Percentiles rank a stretch among this genome's conserved stretches.
phyloP scores from a whole-genome alignment of 2,329 filamentous ascomycete species.

The Gliomastix tumulicola region DNA sequence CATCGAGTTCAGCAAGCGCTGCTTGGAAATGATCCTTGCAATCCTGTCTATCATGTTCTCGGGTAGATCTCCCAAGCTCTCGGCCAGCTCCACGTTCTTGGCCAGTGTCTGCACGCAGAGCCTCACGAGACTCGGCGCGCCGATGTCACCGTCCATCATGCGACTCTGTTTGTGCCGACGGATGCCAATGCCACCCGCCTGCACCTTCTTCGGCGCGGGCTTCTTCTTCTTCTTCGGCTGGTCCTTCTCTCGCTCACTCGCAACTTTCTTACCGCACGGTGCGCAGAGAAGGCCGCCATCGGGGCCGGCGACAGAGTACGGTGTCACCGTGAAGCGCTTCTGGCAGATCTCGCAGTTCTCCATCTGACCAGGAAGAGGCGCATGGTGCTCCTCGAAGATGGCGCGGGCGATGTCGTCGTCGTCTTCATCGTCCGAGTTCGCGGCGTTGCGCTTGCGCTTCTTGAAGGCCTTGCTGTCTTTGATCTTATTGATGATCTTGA shows the following conservation, averaged over 20 bases:
- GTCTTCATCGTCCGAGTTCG: slow-evolving; percentile 38
- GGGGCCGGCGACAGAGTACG: slow-evolving; percentile 76
- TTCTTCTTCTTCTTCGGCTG: slow-evolving; percentile 28
- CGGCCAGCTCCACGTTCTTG: slow-evolving; percentile 55
- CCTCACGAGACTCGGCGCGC: slow-evolving; percentile 61
- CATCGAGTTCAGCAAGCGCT: slow-evolving; percentile 43
- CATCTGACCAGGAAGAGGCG: slow-evolving; percentile 72
- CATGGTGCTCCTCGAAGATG: slow-evolving; percentile 37
- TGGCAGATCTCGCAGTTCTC: slow-evolving; percentile 81
- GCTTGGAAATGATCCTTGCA: slow-evolving; percentile 53
- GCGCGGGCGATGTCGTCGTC: slow-evolving; percentile 43
- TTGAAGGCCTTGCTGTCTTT: slow-evolving; percentile 54
- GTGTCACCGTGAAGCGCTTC: slow-evolving; percentile 88
- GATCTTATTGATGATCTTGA: slow-evolving; percentile 52
- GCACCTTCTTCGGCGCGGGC: slow-evolving; percentile 35
- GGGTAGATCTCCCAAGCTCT: slow-evolving; percentile 55
- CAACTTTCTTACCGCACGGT: slow-evolving; percentile 70
- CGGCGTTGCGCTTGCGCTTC: slow-evolving; percentile 35
- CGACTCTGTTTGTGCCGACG: slow-evolving; percentile 77
- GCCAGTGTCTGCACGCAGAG: slow-evolving; percentile 57
- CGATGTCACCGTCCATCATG: slow-evolving; percentile 69
- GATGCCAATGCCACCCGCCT: slow-evolving; percentile 45
- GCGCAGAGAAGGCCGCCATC: slow-evolving; percentile 81
- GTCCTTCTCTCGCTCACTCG: slow-evolving; percentile 48
- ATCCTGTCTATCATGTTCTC: slow-evolving; percentile 49